Percentiles rank a stretch among this genome's conserved stretches.
Evolutionary conservation across 2,329 filamentous ascomycete genomes (phyloP).

Genomic region (Eurotiales sp.): DNA sequence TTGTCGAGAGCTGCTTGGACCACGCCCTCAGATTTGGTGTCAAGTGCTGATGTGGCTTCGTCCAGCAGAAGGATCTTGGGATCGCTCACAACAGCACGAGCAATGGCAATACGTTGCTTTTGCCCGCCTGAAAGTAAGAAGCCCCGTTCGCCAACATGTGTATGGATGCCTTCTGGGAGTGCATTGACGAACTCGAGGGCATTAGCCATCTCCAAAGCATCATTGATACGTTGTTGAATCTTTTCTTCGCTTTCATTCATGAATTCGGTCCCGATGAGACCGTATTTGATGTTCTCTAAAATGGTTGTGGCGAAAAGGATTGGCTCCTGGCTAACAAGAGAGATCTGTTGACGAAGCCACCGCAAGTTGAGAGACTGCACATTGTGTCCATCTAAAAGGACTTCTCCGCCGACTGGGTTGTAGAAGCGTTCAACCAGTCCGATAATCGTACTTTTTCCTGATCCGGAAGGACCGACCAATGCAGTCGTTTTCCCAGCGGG

Average conservation of each 20-base stretch:
- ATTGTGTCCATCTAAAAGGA: conserved; percentile 79
- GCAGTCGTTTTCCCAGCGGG: conserved; percentile 90
- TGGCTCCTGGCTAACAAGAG: conserved; percentile 89
- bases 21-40: conserved; percentile 90
- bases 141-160: conserved; percentile 90
- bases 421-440: conserved; percentile 94
- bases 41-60: conserved; percentile 88
- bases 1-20: conserved; percentile 90
- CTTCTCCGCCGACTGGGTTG: conserved; percentile 73
- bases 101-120: conserved; percentile 95
- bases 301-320: conserved; percentile 87
- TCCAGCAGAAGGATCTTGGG: conserved; percentile 90
- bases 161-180: conserved; percentile 86
- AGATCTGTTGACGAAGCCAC: conserved; percentile 89
- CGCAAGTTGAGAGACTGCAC: conserved; percentile 76
- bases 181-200: conserved; percentile 84
- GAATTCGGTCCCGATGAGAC: conserved; percentile 76
- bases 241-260: conserved; percentile 66
- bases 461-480: conserved; percentile 88
- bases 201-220: conserved; percentile 86
- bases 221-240: conserved; percentile 66
- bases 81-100: conserved; percentile 82
- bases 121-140: conserved; percentile 92
- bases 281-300: conserved; percentile 83
- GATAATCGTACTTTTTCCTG: conserved; percentile 91